Base-by-base conservation (phyloP, 2,329 filamentous ascomycete genomes). In the Microsporum ferrugineum region DNA sequence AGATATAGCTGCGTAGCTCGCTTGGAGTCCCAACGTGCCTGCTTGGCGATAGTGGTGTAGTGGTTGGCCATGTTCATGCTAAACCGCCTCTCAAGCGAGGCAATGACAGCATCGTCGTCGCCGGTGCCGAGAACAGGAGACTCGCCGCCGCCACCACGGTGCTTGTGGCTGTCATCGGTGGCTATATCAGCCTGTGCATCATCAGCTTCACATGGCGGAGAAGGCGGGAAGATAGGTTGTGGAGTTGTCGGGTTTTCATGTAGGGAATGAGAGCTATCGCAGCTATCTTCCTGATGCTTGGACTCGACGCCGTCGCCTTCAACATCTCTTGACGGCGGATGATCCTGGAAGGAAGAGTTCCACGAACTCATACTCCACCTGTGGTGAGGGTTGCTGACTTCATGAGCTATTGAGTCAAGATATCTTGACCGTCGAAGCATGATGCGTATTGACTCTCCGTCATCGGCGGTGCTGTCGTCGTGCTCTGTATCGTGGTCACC, bases 1-100 rank as follows among this genome's bases (percentile, higher is more conserved):
- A 84, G 69, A 67, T 81, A 83, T n/a, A 81, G 74, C 63, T 81
- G 79, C 2, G 79, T 80, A 2, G 80, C 78, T 61, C 79, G 79
- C 61, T 78, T 80, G 1, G 80, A 79, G 58, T 80, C 79, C 78
- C 80, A 83, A 38, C 78, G 76, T 5, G 77, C 77, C 62, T 80
- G 75, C 64, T 78, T 77, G n/a, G 78, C 79, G 59, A 84, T 69
- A 58, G 78, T 77, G 12, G 80, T 80, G 8, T 80, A 79, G n/a
- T 77, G 63, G 17, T 65, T 63, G 56, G 63, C 61, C 58, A 66
- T 60, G 51, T 65, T 62, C 51, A 63, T 60, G 38, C 62, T 65
- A 38, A 61, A 62, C 12, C 64, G 47, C 33, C 58, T 7, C 31
- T 59, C 57, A 6, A 59, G 39, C 5, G 57, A 59, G 6, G 57